Evolutionary conservation across 2,329 filamentous ascomycete species (phyloP).

Genomic region (Sporothrix phasma): DNA sequence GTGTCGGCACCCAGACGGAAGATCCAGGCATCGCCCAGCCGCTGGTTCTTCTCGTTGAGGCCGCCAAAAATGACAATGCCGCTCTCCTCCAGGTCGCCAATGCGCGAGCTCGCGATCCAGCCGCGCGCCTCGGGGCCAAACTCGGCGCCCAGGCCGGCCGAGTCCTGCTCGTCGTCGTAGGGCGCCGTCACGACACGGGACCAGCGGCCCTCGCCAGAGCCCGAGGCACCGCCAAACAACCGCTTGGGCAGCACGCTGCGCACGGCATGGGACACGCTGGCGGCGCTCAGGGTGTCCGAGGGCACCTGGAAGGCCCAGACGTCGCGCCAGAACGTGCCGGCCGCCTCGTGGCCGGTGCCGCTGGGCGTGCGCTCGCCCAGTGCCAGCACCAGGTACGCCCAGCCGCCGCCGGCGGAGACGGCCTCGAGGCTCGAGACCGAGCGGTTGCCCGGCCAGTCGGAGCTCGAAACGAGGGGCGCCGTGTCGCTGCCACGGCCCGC

Average conservation of each 20-base stretch:
- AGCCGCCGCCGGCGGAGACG: slow-evolving; percentile 47
- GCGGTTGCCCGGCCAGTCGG: slow-evolving; percentile 40
- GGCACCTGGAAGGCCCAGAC: slow-evolving; percentile 57
- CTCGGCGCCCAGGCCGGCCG: slow-evolving; percentile 30
- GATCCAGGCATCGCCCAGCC: slow-evolving; percentile 55
- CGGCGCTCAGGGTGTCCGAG: slow-evolving; percentile 42
- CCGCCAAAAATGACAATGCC: slow-evolving; percentile 54
- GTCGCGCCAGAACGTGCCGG: slow-evolving; percentile 47
- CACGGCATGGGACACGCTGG: slow-evolving; percentile 44
- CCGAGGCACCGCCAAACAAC: slow-evolving; percentile 11
- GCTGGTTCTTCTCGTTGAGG: slow-evolving; percentile 38
- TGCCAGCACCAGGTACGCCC: slow-evolving; percentile 52
- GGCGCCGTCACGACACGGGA: slow-evolving; percentile 36
- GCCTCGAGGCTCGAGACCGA: slow-evolving; percentile 46
- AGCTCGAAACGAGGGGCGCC: slow-evolving; percentile 14
- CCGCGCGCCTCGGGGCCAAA: slow-evolving; percentile 44
- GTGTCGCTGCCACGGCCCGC: slow-evolving; percentile 23
- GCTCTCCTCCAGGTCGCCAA: slow-evolving; percentile 50
- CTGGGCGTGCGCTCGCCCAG: slow-evolving; percentile 48
- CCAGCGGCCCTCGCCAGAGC: slow-evolving; percentile 50
- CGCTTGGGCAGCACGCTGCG: slow-evolving; percentile 13
- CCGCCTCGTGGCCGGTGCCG: slow-evolving; percentile 37
- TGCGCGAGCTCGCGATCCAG: slow-evolving; percentile 46
- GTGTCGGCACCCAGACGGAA: slow-evolving; percentile 38
- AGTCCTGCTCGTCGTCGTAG: slow-evolving; percentile 40